Conservation (phyloP, 495 filamentous ascomycete genomes). For the Talaromyces trachyspermus region DNA sequence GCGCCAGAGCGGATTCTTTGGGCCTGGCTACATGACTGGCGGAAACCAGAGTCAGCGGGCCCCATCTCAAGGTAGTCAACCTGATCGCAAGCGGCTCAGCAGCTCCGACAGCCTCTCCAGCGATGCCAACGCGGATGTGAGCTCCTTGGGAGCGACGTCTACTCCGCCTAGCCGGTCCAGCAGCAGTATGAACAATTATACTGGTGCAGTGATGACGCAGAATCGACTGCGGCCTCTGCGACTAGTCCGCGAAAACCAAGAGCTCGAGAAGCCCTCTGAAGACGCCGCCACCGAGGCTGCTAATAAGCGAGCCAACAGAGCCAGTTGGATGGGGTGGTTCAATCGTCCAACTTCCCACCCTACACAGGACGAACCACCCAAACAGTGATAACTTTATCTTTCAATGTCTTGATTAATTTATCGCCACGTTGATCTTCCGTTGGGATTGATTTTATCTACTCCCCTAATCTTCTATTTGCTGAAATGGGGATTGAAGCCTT, state of each 20-base stretch:
- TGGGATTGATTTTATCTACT: neutral
- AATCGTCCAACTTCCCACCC: slow-evolving; percentile 15
- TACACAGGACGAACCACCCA: slow-evolving; percentile 1
- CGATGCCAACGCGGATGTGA: slow-evolving; percentile 48
- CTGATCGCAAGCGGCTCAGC: slow-evolving; percentile 37
- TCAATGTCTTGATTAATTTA: neutral
- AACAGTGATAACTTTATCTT: slow-evolving; percentile 4
- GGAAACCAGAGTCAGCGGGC: slow-evolving; percentile 45
- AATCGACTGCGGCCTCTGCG: slow-evolving; percentile 79
- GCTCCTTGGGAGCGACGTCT: slow-evolving; percentile 41
- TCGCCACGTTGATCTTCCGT: neutral
- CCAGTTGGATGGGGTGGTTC: slow-evolving; percentile 58
- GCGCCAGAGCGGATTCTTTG: slow-evolving; percentile 36
- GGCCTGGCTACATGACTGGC: slow-evolving; percentile 33
- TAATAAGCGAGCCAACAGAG: slow-evolving; percentile 52
- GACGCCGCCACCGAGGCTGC: slow-evolving; percentile 45
- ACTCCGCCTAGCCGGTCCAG: slow-evolving; percentile 49
- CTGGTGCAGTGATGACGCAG: slow-evolving; percentile 56
- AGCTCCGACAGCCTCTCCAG: slow-evolving; percentile 53
- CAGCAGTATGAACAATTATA: slow-evolving; percentile 47
- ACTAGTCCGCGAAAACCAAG: slow-evolving; percentile 67
- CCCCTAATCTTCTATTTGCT: neutral
- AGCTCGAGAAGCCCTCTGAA: slow-evolving; percentile 28
- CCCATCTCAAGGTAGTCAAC: slow-evolving; percentile 39
- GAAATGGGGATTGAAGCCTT: no score